Base-by-base conservation (phyloP, 164 flowering plant species). In the Nelumbo lutea region DNA sequence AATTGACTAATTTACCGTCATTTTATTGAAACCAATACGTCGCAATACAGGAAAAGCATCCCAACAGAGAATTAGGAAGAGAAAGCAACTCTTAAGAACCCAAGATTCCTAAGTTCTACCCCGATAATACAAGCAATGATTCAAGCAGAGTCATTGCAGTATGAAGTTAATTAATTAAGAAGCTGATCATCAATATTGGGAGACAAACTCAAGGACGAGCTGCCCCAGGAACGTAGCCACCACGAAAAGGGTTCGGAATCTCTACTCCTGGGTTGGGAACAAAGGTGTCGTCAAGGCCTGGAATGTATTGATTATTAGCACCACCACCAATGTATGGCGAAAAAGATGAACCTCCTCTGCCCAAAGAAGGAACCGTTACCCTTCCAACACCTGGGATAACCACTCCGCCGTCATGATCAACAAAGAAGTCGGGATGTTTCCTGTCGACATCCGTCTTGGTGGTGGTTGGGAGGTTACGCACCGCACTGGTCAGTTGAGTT, bases 241-340 rank as follows among this genome's bases (percentile, higher is more conserved):
- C 78, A 64, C 51, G 65, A 56, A 40, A 62, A 56, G 82, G 78
- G 64, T 39, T 67, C n/a, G 83, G 85, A 71, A 75, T 77, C 77
- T 80, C 81, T n/a, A 68, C 46, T 0, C 82, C 83, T 10, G 82
- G 84, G 71, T 76, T 82, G 5, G 86, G 84, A 41, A 76, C 50
- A 44, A 76, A 68, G 6, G 81, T 76, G n/a, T 80, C 80, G n/a
- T 79, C 86, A 0, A 73, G 84, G 14, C 85, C 85, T 4, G 85
- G 88, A 67, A 81, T 42, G 59, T 71, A 62, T 45, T 27, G 27
- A 27, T 27, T 27, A 27, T 27, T 27, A 27, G 15, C 1, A 11
- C 57, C 57, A 11, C 9, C 50, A 46, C 15, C 7, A 10, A 8
- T 6, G 27, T 64, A 64, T 27, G 66, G 72, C 40, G 5, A 39